Percentiles rank a stretch among this genome's conserved stretches.
phyloP scores from a whole-genome alignment of 306 rosid genomes.

The Luffa acutangula region DNA sequence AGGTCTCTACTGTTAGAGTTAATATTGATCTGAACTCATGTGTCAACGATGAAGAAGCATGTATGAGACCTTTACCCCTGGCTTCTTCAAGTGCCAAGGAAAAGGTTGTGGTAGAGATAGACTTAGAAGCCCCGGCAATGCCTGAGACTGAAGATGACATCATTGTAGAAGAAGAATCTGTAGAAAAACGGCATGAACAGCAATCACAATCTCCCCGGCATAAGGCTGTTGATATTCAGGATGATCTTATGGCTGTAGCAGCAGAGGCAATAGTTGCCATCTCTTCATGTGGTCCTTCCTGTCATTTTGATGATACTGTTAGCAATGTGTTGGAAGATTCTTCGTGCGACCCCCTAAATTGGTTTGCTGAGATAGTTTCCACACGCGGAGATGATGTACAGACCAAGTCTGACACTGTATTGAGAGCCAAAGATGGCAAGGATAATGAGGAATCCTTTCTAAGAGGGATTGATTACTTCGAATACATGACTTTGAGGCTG shows the following conservation, averaged over 20 bases:
- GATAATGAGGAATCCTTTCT: slow-evolving; percentile 23
- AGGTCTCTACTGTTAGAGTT: not conserved
- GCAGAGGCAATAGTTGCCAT: slow-evolving; percentile 75
- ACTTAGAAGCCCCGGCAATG: slow-evolving; percentile 60
- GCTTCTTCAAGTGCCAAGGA: slow-evolving; percentile 20
- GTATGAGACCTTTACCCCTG: slow-evolving; percentile 28
- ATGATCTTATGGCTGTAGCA: slow-evolving; percentile 51
- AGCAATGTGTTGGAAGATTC: slow-evolving; percentile 23
- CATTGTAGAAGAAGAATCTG: slow-evolving; percentile 24
- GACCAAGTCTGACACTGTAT: slow-evolving; percentile 18
- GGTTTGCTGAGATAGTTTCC: slow-evolving; percentile 73
- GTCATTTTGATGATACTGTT: slow-evolving; percentile 15
- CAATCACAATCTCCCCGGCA: not conserved
- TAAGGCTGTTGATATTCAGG: slow-evolving; percentile 23
- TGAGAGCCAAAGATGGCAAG: slow-evolving; percentile 16
- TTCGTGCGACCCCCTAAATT: slow-evolving; percentile 32
- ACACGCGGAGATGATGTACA: slow-evolving; percentile 33
- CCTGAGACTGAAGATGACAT: slow-evolving; percentile 34
- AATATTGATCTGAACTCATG: slow-evolving; percentile 17
- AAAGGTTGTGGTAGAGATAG: slow-evolving; percentile 38
- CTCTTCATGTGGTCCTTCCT: slow-evolving; percentile 27
- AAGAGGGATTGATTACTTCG: slow-evolving; percentile 59
- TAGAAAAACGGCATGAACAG: slow-evolving; percentile 32
- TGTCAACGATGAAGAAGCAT: slow-evolving; percentile 3
- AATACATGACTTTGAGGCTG: slow-evolving; percentile 61